Percentiles rank a stretch among this genome's conserved stretches.
phyloP scores from a whole-genome alignment of 805 yeast genomes.

The Candida vaughaniae region DNA sequence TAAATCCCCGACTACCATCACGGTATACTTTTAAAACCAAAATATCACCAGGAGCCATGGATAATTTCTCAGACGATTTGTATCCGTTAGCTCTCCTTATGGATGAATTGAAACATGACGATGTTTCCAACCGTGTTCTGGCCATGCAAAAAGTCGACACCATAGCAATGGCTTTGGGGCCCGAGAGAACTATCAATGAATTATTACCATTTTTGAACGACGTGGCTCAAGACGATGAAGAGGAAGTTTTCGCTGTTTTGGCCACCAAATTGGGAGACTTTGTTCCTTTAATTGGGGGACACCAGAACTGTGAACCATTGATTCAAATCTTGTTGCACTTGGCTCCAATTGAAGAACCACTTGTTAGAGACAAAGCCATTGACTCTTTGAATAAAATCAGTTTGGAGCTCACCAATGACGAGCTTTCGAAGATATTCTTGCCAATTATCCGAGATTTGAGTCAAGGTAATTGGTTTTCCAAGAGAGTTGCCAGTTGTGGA shows the following conservation, averaged over 20 bases:
- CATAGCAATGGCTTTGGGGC: conserved; percentile 92
- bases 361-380: conserved; percentile 93
- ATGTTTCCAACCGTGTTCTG: conserved; percentile 85
- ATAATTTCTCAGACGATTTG: conserved; percentile 54
- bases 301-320: conserved; percentile 47
- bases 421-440: conserved; percentile 64
- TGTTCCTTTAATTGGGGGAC: conserved; percentile 88
- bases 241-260: conserved; percentile 91
- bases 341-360: conserved; percentile 92
- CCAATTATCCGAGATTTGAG: conserved; percentile 77
- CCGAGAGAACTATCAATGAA: conserved; percentile 86
- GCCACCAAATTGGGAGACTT: conserved; percentile 89
- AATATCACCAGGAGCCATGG: conserved; percentile 22
- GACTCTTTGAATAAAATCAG: conserved; percentile 76
- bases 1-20: neutral
- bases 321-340: conserved; percentile 72
- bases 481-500: conserved; percentile 89
- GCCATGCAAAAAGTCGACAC: conserved; percentile 95
- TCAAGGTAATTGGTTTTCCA: conserved; percentile 91
- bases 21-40: neutral
- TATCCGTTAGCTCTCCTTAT: conserved; percentile 93
- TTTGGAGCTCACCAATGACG: conserved; percentile 57
- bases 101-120: conserved; percentile 97
- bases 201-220: conserved; percentile 86
- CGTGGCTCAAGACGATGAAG: conserved; percentile 95